Base-by-base conservation (phyloP, 2,329 filamentous ascomycete species). In the Epichloe festucae region DNA sequence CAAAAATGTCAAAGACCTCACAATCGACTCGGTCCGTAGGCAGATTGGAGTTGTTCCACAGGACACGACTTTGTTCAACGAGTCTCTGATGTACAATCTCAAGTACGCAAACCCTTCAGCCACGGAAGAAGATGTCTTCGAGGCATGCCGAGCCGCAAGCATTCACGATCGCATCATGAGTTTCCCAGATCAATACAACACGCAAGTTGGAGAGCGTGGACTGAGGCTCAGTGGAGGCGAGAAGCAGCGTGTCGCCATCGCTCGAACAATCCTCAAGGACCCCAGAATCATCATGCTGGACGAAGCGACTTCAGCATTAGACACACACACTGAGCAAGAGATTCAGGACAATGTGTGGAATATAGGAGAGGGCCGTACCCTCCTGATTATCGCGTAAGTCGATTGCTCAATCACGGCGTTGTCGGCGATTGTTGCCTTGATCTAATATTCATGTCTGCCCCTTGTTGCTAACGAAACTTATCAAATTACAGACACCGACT, bases 21-120 rank as follows among this genome's bases (percentile, higher is more conserved):
- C 89, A 1, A 96, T 97, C 60, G 88, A 96, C 68, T 95, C 89
- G n/a, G 76, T 98, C 52, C 82, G 93, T 58, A 79, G 80, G 54
- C 85, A 90, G 64, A 96, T 98, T 61, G 93, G 93, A 23, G 91
- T 98, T 43, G 93, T 98, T 6, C 93, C 93, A 1, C 93, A 98
- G 67, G 93, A 98, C 62, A 96, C 91, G 4, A 87, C 95, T 5
- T 74, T 96, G 44, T 96, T 96, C 76, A 95, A 95, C 65, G 90
- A 95, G 66, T 85, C 86, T 1, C 72, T 96, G 56, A 93, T 95
- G 88, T 95, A 95, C 71, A 96, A 96, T 63, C 73, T 96, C 55
- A 85, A 83, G 65, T 95, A 96, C 64, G 89, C 90, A 54, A 91
- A 91, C 57, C 87, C 87, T 43, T 68, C 77, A 31, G 89, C 85